Base-by-base conservation (phyloP, 2,329 filamentous ascomycete species). In the Aspergillus quadricinctus region DNA sequence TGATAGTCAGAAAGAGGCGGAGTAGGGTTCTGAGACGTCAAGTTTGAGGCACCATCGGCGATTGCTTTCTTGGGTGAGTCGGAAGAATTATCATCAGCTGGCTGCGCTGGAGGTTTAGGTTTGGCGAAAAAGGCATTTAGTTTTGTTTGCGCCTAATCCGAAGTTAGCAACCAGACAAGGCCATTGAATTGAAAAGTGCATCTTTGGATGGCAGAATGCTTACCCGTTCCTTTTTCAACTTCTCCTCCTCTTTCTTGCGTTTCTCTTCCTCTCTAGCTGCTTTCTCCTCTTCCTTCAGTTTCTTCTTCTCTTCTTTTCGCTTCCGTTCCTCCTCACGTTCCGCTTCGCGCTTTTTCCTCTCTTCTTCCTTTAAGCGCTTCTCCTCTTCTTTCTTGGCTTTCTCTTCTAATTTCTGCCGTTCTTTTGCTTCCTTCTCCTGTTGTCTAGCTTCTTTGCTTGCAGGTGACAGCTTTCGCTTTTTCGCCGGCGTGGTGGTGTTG, bases 1-100 rank as follows among this genome's bases (percentile, higher is more conserved):
- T 88, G 77, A 63, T 90, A 92, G 48, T 84, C 80, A 0, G 82
- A 80, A 25, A 74, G 64, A 3, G 66, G 52, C 5, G 66, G 63
- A 53, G 68, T 60, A 7, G 61, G 29, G 25, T 69, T 64, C 41
- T 64, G 61, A 19, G 62, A 54, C 2, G 55, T 19, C 9, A 61
- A 54, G 9, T 56, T 57, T 14, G 57, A n/a, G 21, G 50, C n/a
- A 11, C 57, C 57, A 43, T 60, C 60, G 10, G 35, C 25, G 0
- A 61, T 48, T 1, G 57, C 9, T 54, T 68, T 69, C 23, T 58
- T 66, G 4, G 64, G 70, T 9, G 60, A 68, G 62, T 57, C 78
- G 76, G 45, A 61, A 14, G 48, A 56, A 50, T 17, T 57, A 5
- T 59, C 53, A 49, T 62, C 59, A 11, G 65, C 58, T 3, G 69